Conservation (phyloP, 2,329 filamentous ascomycete species). For the Microsporum ferrugineum region DNA sequence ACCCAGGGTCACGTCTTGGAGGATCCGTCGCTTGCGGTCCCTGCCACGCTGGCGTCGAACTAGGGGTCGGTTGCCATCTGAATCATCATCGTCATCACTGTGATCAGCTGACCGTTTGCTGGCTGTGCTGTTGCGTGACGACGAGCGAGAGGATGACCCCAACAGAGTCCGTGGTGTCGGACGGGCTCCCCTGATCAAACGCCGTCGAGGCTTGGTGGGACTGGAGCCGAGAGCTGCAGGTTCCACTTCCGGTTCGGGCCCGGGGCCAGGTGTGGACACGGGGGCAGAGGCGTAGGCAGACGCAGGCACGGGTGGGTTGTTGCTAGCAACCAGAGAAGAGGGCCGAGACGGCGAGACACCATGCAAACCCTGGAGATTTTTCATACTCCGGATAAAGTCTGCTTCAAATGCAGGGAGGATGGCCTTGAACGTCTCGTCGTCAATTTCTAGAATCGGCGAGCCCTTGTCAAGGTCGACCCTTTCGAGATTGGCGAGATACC, state of each 20-base stretch:
- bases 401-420: slow-evolving; percentile 44
- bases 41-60: slow-evolving; percentile 10
- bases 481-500: slow-evolving; percentile 38
- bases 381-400: slow-evolving; percentile 44
- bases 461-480: not conserved
- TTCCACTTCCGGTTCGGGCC: not conserved
- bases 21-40: slow-evolving; percentile 13
- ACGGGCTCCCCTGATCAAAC: slow-evolving; percentile 6
- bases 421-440: slow-evolving; percentile 41
- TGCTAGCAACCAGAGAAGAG: not conserved
- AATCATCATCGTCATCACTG: slow-evolving; percentile 26
- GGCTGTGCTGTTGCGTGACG: slow-evolving; percentile 31
- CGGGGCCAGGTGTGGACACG: not conserved
- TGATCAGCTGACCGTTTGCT: slow-evolving; percentile 34
- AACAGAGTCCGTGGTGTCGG: slow-evolving; percentile 21
- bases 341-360: slow-evolving; percentile 13
- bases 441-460: slow-evolving; percentile 11
- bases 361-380: slow-evolving; percentile 38
- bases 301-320: not conserved
- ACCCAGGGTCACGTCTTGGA: slow-evolving; percentile 14
- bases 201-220: slow-evolving; percentile 14
- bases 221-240: not conserved
- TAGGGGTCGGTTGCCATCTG: slow-evolving; percentile 3
- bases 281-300: not conserved
- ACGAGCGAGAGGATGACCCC: slow-evolving; percentile 30